These are phyloP conservation scores for Trichoderma endophyticum DNA, from an alignment of 2,329 filamentous ascomycete genomes.

Conservation along the genomic window DNA sequence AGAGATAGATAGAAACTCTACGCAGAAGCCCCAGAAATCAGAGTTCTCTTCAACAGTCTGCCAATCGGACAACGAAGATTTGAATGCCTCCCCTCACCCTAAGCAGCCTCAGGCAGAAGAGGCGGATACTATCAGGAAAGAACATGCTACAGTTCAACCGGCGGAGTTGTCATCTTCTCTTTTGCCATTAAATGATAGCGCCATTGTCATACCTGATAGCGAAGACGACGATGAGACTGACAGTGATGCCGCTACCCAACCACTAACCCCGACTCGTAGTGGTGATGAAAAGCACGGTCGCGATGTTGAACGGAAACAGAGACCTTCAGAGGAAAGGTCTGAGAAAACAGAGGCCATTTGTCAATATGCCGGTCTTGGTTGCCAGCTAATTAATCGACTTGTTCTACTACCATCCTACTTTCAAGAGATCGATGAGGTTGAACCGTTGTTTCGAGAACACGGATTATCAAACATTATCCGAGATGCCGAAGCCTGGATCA, in stretches of 20 bases:
- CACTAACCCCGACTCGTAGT: background rate
- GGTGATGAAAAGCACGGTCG: background rate
- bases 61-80: background rate
- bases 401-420: constrained; percentile 45
- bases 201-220: constrained; percentile 12
- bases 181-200: background rate
- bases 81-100: background rate
- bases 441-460: constrained; percentile 41
- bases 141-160: background rate
- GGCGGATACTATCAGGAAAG: no score
- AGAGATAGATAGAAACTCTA: constrained; percentile 26
- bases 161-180: background rate
- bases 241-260: background rate
- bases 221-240: background rate
- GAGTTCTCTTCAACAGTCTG: background rate
- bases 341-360: constrained; percentile 27
- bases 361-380: constrained; percentile 32
- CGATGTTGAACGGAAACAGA: background rate
- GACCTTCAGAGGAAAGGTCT: no score
- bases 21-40: constrained; percentile 1
- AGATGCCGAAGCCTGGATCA: constrained; percentile 37
- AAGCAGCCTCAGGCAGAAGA: background rate
- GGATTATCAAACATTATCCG: constrained; percentile 37
- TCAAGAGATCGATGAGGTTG: constrained; percentile 34
- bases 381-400: constrained; percentile 35